These are phyloP conservation scores for Cystobasidiaceae sp. DNA, from an alignment of 1,284 basidiomycete species.

Conservation along the genomic window DNA sequence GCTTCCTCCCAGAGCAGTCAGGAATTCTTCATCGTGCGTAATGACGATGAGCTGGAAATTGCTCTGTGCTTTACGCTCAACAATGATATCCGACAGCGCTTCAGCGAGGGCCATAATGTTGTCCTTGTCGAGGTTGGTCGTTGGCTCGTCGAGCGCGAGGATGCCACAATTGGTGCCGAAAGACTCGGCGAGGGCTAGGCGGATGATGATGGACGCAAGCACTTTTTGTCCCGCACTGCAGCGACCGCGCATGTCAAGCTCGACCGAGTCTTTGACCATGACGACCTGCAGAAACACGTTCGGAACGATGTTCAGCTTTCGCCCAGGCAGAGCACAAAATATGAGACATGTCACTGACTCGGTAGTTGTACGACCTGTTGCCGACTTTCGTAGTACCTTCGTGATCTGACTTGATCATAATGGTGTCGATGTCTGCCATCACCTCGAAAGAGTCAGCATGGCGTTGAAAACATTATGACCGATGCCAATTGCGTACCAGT, in stretches of 20 bases:
- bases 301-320: neutral
- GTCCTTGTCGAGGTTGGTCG: conserved; percentile 92
- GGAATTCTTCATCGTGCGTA: conserved; percentile 81
- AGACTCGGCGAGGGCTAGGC: conserved; percentile 93
- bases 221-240: conserved; percentile 99
- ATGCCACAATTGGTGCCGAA: conserved; percentile 98
- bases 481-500: conserved; percentile 60
- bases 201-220: conserved; percentile 97
- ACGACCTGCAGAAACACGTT: conserved; percentile 60
- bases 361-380: conserved; percentile 95
- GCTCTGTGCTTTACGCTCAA: conserved; percentile 76
- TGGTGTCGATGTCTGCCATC: conserved; percentile 84
- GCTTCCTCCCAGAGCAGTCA: conserved; percentile 72
- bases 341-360: conserved; percentile 58
- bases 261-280: conserved; percentile 97
- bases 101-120: conserved; percentile 91
- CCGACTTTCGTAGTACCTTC: conserved; percentile 65
- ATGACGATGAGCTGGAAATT: conserved; percentile 99
- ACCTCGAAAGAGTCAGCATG: neutral
- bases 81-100: conserved; percentile 88
- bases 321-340: neutral
- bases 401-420: conserved; percentile 88
- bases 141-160: conserved; percentile 94
- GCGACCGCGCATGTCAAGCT: conserved; percentile 99
- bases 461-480: neutral